Base-by-base conservation (phyloP, 306 rosid genomes). In the Mimosa bimucronata region DNA sequence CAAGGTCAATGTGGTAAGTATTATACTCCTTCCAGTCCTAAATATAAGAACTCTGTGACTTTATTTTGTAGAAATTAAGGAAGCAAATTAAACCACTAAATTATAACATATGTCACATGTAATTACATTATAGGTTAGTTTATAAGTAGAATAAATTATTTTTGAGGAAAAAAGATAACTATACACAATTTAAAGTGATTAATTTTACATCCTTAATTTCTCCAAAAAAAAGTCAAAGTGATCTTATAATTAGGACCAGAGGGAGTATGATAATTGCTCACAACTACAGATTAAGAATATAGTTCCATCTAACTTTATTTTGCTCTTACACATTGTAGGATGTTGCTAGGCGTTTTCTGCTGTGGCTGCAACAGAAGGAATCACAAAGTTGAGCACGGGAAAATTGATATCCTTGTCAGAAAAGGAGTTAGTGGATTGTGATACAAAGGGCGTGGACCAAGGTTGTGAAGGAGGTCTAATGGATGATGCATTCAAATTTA, bases 291-390 rank as follows among this genome's bases (percentile, higher is more conserved):
- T 48, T 19, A 23, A 57, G 1, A 46, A 7, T 25, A 0, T 31
- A 48, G 29, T 45, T 0, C 14, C 34, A n/a, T 11, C 58, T 73
- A 45, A 77, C 30, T 31, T 18, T 4, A 2, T 0, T 12, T 40
- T 69, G 2, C 11, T 45, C 14, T 69, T 40, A 23, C 21, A 16
- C 9, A 1, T 48, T 83, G 62, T 40, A 88, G 91, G 88, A 18
- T 85, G 88, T 41, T 83, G 91, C 2, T 85, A 87, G 87, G 89
- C 89, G 2, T 88, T 88, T 69, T 84, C 89, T 13, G 88, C 87
- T 10, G 83, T 82, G 31, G 89, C 87, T 2, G 86, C 91, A 29
- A 78, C 80, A 0, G 89, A 86, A 87, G 89, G 88, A 82, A 77
- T 80, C 28, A 76, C 76, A 21, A 11, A 57, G 68, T 8, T 85